Conservation (phyloP, 164 flowering plant species). For the Piper betle region DNA sequence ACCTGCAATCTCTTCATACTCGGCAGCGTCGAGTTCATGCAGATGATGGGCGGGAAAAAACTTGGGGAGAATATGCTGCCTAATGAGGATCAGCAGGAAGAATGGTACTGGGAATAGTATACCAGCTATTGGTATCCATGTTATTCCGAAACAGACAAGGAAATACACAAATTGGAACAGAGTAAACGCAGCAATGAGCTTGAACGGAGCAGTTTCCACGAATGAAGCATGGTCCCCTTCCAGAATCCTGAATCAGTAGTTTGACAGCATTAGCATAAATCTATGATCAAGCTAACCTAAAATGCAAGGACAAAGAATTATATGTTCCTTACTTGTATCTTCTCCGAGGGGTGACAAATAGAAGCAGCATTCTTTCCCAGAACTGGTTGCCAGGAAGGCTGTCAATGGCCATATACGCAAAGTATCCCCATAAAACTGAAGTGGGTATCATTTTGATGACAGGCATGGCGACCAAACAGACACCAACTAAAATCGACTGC, state of each 20-base stretch:
- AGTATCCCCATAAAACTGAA: conserved; percentile 60
- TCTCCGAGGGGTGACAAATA: conserved; percentile 44
- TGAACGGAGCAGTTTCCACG: conserved; percentile 64
- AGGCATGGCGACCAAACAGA: conserved; percentile 34
- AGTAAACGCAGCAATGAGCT: conserved; percentile 44
- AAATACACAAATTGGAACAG: conserved; percentile 46
- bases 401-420: conserved; percentile 79
- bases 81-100: conserved; percentile 53
- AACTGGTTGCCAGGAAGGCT: conserved; percentile 83
- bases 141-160: conserved; percentile 15
- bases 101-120: conserved; percentile 74
- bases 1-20: conserved; percentile 64
- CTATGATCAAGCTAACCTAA: too few relatives aligned
- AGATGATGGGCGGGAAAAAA: conserved; percentile 37
- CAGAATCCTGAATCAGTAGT: conserved; percentile 28
- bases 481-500: conserved; percentile 54
- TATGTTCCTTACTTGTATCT: conserved; percentile 41
- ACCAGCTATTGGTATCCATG: conserved; percentile 89
- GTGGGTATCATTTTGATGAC: conserved; percentile 43
- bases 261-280: too few relatives aligned
- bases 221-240: conserved; percentile 56
- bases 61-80: conserved; percentile 61
- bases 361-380: conserved; percentile 57
- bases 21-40: conserved; percentile 68
- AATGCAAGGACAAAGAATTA: background rate